phyloP scores from a whole-genome alignment of 192 early-diverging fungal genomes.

The Coemansia sp. region DNA sequence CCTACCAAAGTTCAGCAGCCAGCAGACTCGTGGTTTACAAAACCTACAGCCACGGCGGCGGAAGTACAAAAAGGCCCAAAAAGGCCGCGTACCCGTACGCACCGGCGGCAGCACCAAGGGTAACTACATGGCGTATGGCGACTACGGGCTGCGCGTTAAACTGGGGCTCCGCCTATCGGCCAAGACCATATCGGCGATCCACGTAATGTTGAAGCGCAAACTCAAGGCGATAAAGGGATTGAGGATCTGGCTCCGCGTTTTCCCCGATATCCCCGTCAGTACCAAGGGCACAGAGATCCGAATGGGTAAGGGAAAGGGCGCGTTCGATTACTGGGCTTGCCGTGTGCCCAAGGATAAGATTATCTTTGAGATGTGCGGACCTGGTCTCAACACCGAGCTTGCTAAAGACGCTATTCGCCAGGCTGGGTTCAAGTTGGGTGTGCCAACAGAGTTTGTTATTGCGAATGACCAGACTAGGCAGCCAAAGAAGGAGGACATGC shows the following conservation, averaged over 20 bases:
- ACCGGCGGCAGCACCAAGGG: constrained; percentile 84
- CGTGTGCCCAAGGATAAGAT: constrained; percentile 86
- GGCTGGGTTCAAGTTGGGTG: constrained; percentile 48
- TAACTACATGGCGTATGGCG: constrained; percentile 83
- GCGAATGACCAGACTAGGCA: constrained; percentile 35
- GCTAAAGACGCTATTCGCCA: constrained; percentile 49
- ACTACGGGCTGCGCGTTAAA: constrained; percentile 88
- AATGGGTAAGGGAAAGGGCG: constrained; percentile 98
- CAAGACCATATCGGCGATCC: constrained; percentile 76
- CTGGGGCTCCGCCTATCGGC: constrained; percentile 79
- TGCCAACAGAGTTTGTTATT: constrained; percentile 47
- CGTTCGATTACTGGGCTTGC: constrained; percentile 89
- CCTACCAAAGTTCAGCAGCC: neutral
- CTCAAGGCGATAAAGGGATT: constrained; percentile 87
- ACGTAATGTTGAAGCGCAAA: constrained; percentile 70
- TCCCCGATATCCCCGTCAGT: constrained; percentile 91
- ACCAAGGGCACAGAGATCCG: constrained; percentile 87
- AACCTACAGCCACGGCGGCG: constrained; percentile 76
- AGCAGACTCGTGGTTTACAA: constrained; percentile 56
- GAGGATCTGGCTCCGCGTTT: constrained; percentile 80
- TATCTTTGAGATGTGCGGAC: constrained; percentile 80
- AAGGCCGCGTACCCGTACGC: constrained; percentile 81
- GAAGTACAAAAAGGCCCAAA: constrained; percentile 84
- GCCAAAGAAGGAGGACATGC: constrained; percentile 45
- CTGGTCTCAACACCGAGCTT: constrained; percentile 74